Conservation (phyloP, 345 rosid genomes). For the Orychophragmus violaceus region DNA sequence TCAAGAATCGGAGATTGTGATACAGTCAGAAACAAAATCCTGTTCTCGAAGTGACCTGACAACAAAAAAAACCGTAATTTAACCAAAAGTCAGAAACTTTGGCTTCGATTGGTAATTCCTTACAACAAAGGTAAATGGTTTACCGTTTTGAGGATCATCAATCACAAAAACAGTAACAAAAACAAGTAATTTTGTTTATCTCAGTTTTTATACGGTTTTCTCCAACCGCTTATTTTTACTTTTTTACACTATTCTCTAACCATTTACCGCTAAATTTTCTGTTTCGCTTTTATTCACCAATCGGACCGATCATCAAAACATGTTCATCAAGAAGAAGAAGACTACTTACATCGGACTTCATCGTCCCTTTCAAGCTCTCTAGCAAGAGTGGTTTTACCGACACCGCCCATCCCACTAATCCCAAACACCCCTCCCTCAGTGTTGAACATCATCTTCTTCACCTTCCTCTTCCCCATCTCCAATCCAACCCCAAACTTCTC, state of each 20-base stretch:
- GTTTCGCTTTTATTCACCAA: too few relatives aligned
- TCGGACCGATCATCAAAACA: too few relatives aligned
- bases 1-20: slow-evolving; percentile 79
- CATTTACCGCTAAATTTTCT: too few relatives aligned
- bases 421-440: slow-evolving; percentile 40
- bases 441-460: slow-evolving; percentile 66
- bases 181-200: too few relatives aligned
- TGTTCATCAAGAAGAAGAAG: not conserved
- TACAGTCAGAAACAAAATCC: slow-evolving; percentile 64
- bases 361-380: slow-evolving; percentile 53
- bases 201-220: too few relatives aligned
- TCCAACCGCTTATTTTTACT: too few relatives aligned
- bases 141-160: too few relatives aligned
- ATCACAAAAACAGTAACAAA: too few relatives aligned
- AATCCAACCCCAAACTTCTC: slow-evolving; percentile 43
- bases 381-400: slow-evolving; percentile 88
- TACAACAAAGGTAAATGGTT: too few relatives aligned
- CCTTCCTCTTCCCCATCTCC: slow-evolving; percentile 62
- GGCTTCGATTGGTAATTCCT: too few relatives aligned
- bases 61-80: not conserved
- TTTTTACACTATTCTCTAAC: too few relatives aligned
- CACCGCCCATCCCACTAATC: slow-evolving; percentile 80
- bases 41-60: slow-evolving; percentile 48
- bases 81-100: not conserved
- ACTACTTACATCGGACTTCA: slow-evolving; percentile 59